Evolutionary conservation across 495 filamentous ascomycete species (phyloP), one percentile per base, ranked within the genome.

Genomic region (Geoglossum glabrum): DNA sequence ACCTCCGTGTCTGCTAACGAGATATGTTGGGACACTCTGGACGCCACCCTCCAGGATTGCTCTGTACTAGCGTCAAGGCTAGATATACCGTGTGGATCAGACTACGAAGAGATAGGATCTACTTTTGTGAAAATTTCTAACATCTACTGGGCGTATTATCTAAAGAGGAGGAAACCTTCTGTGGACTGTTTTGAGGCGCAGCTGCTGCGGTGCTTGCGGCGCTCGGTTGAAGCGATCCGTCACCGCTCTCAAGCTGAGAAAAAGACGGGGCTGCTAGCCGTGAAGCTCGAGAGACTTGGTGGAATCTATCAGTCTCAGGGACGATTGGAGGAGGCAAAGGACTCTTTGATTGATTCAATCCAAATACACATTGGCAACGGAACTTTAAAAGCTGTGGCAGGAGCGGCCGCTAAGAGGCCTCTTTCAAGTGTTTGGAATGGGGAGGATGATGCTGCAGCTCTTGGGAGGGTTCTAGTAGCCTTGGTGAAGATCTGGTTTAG

Each of bases 81-180:
- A 33, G 70, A 72, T 7, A 65, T 51, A 58, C 52, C 54, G 63
- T 25, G 23, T 56, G 31, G 51, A 28, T 23, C 38, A 33, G 11
- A 27, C 7, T 21, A 15, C 17, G 31, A 49, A n/a, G 36, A 28
- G 3, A 51, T 45, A 59, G 15, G 45, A 58, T 11, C 33, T 5
- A 31, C 54, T 45, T 66, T 78, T 54, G 72, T 80, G 27, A 76
- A 82, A 64, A 72, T 94, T 30, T 92, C 87, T 0, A 87, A 90
- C 65, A 71, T 87, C 17, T 90, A 87, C 65, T 92, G 85, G 73
- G 73, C 80, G 23, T 76, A 82, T 25, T 77, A 79, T 56, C 64
- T 77, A 38, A 73, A 76, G 59, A 67, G 73, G 17, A 75, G 72
- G 58, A 72, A 74, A 57, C 56, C 36, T 7, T 26, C 59, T 1